phyloP scores from a whole-genome alignment of 1,139 yeast genomes.

The Scheffersomyces illinoinensis region DNA sequence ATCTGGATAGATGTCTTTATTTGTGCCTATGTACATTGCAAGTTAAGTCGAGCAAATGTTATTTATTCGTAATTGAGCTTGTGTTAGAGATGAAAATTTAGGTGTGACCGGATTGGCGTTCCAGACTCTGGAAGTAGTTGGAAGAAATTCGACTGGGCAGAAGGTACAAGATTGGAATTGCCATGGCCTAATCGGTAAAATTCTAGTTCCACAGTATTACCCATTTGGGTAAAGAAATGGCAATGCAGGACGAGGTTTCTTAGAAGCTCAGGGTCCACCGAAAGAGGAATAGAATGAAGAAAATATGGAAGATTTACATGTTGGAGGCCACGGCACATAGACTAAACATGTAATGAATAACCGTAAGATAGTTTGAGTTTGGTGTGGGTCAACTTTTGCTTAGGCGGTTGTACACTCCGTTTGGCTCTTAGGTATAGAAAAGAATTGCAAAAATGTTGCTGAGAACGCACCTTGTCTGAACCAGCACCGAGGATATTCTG shows the following conservation, averaged over 20 bases:
- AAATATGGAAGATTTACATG: not conserved
- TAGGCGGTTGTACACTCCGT: not conserved
- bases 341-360: not conserved
- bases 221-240: not conserved
- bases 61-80: not conserved
- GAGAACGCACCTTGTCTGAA: not conserved
- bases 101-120: not conserved
- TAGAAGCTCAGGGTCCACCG: not conserved
- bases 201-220: not conserved
- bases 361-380: not conserved
- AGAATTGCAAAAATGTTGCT: not conserved
- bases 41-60: too few species aligned
- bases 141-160: not conserved
- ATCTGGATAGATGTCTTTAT: too few species aligned
- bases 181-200: not conserved
- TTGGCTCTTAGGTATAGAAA: not conserved
- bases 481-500: not conserved
- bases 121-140: not conserved
- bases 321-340: not conserved
- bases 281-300: not conserved
- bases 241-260: not conserved
- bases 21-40: too few species aligned
- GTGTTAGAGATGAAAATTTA: not conserved
- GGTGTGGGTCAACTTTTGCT: not conserved
- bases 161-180: not conserved